A percentile compares a stretch with the other conserved stretches of the same genome.
Evolutionary conservation across 2,329 filamentous ascomycete species (phyloP).

Genomic region (Aspergillaceae sp.): DNA sequence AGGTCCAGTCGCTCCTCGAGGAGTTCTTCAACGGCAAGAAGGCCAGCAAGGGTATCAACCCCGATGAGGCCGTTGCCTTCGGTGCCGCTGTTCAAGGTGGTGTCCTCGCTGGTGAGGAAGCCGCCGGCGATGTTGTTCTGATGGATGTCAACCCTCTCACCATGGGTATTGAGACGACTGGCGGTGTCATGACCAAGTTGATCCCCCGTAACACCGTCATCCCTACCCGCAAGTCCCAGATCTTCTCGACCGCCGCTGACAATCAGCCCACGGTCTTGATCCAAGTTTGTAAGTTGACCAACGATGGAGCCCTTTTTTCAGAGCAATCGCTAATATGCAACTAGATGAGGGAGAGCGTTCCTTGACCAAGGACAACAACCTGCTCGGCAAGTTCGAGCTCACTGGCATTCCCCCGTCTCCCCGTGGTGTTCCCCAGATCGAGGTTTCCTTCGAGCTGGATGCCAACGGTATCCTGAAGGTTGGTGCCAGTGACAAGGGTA

Average conservation of each 20-base stretch:
- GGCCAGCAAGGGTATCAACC: slow-evolving; percentile 98
- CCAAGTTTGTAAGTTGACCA: slow-evolving; percentile 58
- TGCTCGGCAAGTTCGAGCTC: slow-evolving; percentile 96
- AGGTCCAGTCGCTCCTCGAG: slow-evolving; percentile 89
- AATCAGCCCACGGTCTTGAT: slow-evolving; percentile 95
- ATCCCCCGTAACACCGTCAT: slow-evolving; percentile 93
- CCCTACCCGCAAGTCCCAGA: slow-evolving; percentile 93
- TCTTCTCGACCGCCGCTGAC: slow-evolving; percentile 93
- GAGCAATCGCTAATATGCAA: slow-evolving; percentile 12
- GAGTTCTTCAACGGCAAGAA: slow-evolving; percentile 95
- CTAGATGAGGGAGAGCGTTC: slow-evolving; percentile 75
- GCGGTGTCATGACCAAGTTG: slow-evolving; percentile 94
- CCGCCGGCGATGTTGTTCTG: slow-evolving; percentile 71
- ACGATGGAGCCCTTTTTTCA: not conserved
- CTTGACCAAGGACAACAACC: slow-evolving; percentile 95
- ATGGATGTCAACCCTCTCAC: slow-evolving; percentile 97
- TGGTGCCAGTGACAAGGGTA: slow-evolving; percentile 92
- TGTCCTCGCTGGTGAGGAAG: slow-evolving; percentile 82
- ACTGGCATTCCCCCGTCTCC: slow-evolving; percentile 91
- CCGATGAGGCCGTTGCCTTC: slow-evolving; percentile 96
- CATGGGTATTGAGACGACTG: slow-evolving; percentile 94
- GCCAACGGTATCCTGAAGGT: slow-evolving; percentile 98
- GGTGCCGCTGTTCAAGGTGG: slow-evolving; percentile 96
- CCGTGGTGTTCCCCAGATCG: slow-evolving; percentile 94
- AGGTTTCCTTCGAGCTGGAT: slow-evolving; percentile 95